These are phyloP conservation scores for Colletotrichum plurivorum DNA, from an alignment of 2,329 filamentous ascomycete genomes.

Conservation along the genomic window DNA sequence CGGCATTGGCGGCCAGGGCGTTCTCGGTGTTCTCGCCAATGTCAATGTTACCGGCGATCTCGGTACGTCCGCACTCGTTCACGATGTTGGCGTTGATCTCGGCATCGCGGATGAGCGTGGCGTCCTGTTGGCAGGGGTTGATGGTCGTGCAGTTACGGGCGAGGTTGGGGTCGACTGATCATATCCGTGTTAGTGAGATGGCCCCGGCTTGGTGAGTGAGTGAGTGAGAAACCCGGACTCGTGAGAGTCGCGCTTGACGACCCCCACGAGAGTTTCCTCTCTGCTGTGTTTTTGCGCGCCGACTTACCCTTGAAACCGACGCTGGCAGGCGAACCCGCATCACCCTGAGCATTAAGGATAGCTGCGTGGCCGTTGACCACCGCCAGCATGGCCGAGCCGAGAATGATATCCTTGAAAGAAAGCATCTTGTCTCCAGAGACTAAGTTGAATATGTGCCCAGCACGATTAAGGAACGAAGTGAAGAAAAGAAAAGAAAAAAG, in stretches of 20 bases:
- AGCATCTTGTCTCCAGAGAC: conserved; percentile 51
- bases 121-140: conserved; percentile 76
- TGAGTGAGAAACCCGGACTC: background rate
- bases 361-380: conserved; percentile 60
- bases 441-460: conserved; percentile 41
- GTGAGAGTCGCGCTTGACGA: background rate
- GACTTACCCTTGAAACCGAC: conserved; percentile 63
- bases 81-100: conserved; percentile 67
- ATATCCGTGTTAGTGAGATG: conserved; percentile 17
- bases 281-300: background rate
- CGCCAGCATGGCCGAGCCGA: conserved; percentile 51
- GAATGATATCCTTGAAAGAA: conserved; percentile 51
- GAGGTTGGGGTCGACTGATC: conserved; percentile 64
- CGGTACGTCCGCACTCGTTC: conserved; percentile 74
- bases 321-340: conserved; percentile 60
- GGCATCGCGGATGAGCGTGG: conserved; percentile 73
- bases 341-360: conserved; percentile 62
- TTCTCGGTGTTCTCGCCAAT: conserved; percentile 69
- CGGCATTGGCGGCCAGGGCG: conserved; percentile 58
- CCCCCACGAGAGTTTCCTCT: background rate
- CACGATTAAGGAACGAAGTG: conserved; percentile 45
- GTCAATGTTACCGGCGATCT: conserved; percentile 73
- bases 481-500: conserved; percentile 43
- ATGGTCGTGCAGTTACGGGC: conserved; percentile 75
- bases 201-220: background rate